These are phyloP conservation scores for Aureobasidium sp. DNA, from an alignment of 2,329 filamentous ascomycete species.

Conservation along the genomic window DNA sequence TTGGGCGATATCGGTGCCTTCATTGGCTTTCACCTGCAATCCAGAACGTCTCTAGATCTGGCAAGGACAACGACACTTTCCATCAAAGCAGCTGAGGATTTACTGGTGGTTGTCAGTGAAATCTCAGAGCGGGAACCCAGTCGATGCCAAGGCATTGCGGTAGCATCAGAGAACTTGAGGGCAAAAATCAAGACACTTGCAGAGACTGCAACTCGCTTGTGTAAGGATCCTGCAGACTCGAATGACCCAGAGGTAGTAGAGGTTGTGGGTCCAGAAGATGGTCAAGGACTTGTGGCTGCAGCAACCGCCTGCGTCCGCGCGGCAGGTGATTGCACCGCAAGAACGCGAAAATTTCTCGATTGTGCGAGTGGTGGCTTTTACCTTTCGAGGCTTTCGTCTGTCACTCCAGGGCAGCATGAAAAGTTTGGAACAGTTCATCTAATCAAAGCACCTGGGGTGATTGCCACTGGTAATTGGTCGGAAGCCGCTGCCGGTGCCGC, in stretches of 20 bases:
- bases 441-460: neutral
- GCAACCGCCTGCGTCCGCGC: constrained; percentile 84
- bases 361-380: constrained; percentile 42
- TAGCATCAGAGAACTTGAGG: constrained; percentile 68
- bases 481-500: neutral
- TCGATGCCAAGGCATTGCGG: constrained; percentile 56
- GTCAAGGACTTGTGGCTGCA: constrained; percentile 63
- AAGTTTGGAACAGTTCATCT: neutral
- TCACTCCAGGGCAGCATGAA: neutral
- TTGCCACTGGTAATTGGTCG: neutral
- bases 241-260: constrained; percentile 70
- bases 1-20: constrained; percentile 87
- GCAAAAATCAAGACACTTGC: constrained; percentile 72
- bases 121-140: constrained; percentile 70
- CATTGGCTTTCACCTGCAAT: constrained; percentile 86
- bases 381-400: neutral
- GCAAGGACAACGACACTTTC: constrained; percentile 76
- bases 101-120: constrained; percentile 72
- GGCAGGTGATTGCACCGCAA: constrained; percentile 83
- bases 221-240: constrained; percentile 58
- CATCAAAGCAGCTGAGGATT: constrained; percentile 67
- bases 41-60: constrained; percentile 79
- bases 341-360: constrained; percentile 77
- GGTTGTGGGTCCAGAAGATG: constrained; percentile 72
- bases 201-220: constrained; percentile 69